Evolutionary conservation across 1,284 basidiomycete genomes (phyloP).

Genomic region (Ceratobasidium sp.): DNA sequence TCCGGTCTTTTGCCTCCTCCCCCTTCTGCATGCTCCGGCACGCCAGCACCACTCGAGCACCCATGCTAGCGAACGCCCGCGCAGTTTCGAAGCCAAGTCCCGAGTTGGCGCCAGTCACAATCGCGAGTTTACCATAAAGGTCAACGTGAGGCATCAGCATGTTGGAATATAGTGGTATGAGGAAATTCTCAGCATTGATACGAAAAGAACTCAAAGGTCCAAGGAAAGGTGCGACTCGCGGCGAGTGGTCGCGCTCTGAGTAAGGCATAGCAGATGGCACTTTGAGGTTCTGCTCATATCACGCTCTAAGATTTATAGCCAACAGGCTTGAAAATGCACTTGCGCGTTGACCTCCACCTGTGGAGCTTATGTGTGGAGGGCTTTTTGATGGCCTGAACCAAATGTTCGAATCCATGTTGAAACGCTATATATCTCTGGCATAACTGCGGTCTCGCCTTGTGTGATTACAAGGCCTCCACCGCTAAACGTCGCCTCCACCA

Average conservation of each 20-base stretch:
- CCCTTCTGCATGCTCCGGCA: constrained; percentile 39
- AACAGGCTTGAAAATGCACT: too few species aligned
- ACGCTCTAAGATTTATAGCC: too few species aligned
- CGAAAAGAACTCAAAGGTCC: neutral
- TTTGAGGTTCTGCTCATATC: too few species aligned
- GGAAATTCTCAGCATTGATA: constrained; percentile 20
- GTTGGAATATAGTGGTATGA: constrained; percentile 18
- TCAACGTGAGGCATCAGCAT: constrained; percentile 33
- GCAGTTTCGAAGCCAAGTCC: constrained; percentile 44
- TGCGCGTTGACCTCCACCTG: too few species aligned
- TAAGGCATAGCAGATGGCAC: neutral
- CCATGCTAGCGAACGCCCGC: constrained; percentile 28
- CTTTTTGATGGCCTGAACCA: too few species aligned
- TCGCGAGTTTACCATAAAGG: constrained; percentile 40
- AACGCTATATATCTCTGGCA: too few species aligned
- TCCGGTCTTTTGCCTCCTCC: constrained; percentile 32
- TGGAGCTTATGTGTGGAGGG: too few species aligned
- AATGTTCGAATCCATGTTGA: too few species aligned
- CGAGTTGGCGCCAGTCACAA: constrained; percentile 41
- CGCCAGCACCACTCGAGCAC: constrained; percentile 42
- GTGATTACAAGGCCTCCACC: too few species aligned
- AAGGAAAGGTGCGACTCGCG: neutral
- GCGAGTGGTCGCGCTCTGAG: neutral
- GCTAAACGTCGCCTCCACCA: too few species aligned
- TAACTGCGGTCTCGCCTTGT: too few species aligned